Evolutionary conservation across 805 yeast genomes (phyloP).

Genomic region (Sugiyamaella chiloensis): DNA sequence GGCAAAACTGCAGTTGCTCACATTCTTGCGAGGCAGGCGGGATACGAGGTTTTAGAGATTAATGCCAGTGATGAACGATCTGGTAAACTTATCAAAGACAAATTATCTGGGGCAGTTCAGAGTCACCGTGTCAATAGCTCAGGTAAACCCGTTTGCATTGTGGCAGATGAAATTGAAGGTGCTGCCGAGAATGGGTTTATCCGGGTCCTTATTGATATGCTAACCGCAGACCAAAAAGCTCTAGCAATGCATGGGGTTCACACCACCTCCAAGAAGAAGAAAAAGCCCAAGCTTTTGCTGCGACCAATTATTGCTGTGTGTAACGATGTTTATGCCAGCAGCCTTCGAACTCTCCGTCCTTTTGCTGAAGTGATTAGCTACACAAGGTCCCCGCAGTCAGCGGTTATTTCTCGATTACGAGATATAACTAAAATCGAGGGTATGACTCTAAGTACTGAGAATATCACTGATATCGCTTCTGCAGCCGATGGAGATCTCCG

Average conservation of each 20-base stretch:
- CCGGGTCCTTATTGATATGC: conserved; percentile 53
- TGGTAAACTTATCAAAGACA: conserved; percentile 53
- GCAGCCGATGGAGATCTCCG: conserved; percentile 79
- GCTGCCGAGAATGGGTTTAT: conserved; percentile 59
- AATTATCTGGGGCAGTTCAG: conserved; percentile 58
- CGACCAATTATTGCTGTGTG: conserved; percentile 93
- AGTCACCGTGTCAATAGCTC: conserved; percentile 53
- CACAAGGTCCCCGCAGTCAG: conserved; percentile 51
- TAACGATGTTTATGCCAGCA: conserved; percentile 75
- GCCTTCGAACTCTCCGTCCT: conserved; percentile 71
- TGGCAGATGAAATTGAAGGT: conserved; percentile 90
- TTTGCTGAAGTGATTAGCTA: conserved; percentile 69
- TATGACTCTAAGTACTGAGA: conserved; percentile 45
- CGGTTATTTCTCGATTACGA: conserved; percentile 46
- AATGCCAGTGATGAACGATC: conserved; percentile 83
- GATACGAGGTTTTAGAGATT: conserved; percentile 75
- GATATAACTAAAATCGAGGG: conserved; percentile 56
- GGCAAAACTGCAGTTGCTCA: conserved; percentile 92
- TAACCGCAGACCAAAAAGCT: conserved; percentile 56
- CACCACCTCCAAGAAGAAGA: conserved; percentile 30
- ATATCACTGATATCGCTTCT: conserved; percentile 62
- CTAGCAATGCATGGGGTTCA: conserved; percentile 32
- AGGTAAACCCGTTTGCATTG: conserved; percentile 73
- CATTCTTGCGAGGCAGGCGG: conserved; percentile 74
- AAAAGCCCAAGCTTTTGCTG: conserved; percentile 45